Evolutionary conservation across 116 monocot species (phyloP), one percentile per base, ranked within the genome.

Genomic region (Zostera marina): DNA sequence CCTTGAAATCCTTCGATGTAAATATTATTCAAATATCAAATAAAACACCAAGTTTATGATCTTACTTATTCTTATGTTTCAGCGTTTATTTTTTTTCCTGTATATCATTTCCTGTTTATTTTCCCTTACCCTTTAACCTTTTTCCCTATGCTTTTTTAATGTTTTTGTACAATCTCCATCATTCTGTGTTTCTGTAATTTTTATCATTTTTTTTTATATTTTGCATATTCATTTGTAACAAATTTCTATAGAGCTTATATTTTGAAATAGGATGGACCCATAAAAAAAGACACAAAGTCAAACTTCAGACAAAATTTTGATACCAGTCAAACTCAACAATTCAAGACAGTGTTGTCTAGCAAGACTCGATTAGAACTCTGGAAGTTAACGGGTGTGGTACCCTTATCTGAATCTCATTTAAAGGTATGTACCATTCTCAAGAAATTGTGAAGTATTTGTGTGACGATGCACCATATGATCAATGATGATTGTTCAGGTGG

Each of bases 311-410:
- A 40, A 53, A 23, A 7, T 53, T 16, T 39, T 44, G 40, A 22
- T 64, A 26, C 16, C 40, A 52, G 46, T 41, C 70, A 19, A 43
- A 51, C 1, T 60, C 52, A 66, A 60, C 39, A 11, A 42, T 23
- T 14, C 41, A 68, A 64, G 57, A 48, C 53, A 16, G 25, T 39
- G 7, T 51, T 54, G 47, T 44, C 73, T 41, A 48, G 45, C 19
- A 81, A 69, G 73, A 74, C 43, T 44, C 81, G 67, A 10, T 59
- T 38, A 19, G 75, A 84, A 48, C 68, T 60, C 41, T 94, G 93
- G 84, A 88, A 66, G 66, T 22, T 66, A 61, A 94, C 79, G 25
- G 84, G 88, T 69, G 77, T 88, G 21, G 75, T 79, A 22, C 77
- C 84, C 32, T 64, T 88, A 74, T 77, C 84, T 56, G 75, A 79